Evolutionary conservation across 208 protist genomes (phyloP).

Genomic region (Trypanosoma avium): DNA sequence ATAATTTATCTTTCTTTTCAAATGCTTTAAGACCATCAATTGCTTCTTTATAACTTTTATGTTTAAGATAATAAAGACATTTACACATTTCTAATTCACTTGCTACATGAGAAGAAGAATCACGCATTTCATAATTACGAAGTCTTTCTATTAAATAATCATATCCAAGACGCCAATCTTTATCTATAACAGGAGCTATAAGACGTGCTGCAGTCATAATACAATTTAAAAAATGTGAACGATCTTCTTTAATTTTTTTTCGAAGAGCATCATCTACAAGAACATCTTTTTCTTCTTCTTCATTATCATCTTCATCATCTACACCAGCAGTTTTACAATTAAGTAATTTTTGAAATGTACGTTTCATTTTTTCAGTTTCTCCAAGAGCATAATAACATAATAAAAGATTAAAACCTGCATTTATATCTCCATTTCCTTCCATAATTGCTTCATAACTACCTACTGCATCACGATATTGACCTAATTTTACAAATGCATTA

Average conservation of each 20-base stretch:
- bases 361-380: slow-evolving; percentile 94
- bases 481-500: slow-evolving; percentile 95
- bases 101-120: slow-evolving; percentile 85
- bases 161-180: slow-evolving; percentile 92
- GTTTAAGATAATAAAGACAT: slow-evolving; percentile 93
- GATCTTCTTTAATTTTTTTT: slow-evolving; percentile 77
- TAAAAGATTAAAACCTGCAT: slow-evolving; percentile 95
- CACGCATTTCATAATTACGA: slow-evolving; percentile 88
- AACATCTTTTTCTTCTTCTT: slow-evolving; percentile 87
- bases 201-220: slow-evolving; percentile 93
- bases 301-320: slow-evolving; percentile 78
- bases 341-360: slow-evolving; percentile 90
- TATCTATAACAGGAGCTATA: slow-evolving; percentile 93
- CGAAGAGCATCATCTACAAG: slow-evolving; percentile 83
- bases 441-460: slow-evolving; percentile 94
- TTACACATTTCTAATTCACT: slow-evolving; percentile 96
- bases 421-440: slow-evolving; percentile 89
- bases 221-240: slow-evolving; percentile 78
- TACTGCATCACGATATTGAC: slow-evolving; percentile 96
- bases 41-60: slow-evolving; percentile 92
- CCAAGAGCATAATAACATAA: slow-evolving; percentile 97
- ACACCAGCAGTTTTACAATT: slow-evolving; percentile 62
- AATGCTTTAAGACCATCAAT: slow-evolving; percentile 94
- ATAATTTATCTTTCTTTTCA: slow-evolving; percentile 94
- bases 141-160: slow-evolving; percentile 95